Conservation (phyloP, 108 stramenopile genomes). For the Cyclotella sp. region DNA sequence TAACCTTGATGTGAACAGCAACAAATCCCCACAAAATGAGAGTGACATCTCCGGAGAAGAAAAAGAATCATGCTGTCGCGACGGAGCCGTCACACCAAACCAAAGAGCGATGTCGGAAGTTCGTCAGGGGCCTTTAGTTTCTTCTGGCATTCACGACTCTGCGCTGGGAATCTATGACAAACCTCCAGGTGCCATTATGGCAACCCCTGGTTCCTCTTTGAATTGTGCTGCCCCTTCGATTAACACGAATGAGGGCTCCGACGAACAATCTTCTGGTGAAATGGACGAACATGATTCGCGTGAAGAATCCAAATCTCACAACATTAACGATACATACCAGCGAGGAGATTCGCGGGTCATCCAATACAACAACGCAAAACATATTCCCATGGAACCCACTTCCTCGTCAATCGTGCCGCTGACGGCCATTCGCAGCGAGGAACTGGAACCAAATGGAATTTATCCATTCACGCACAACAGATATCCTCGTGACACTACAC, state of each 20-base stretch:
- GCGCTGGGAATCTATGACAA: neutral
- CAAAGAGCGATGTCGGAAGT: slow-evolving; percentile 20
- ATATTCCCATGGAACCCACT: too few species aligned
- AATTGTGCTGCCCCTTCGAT: neutral
- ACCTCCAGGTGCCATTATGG: neutral
- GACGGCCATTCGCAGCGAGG: too few species aligned
- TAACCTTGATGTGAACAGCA: neutral
- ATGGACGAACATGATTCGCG: too few species aligned
- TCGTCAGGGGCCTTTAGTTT: slow-evolving; percentile 14
- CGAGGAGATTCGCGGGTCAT: too few species aligned
- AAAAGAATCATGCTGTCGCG: slow-evolving; percentile 12
- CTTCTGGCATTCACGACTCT: slow-evolving; percentile 18
- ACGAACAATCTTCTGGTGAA: neutral
- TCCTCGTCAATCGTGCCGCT: too few species aligned
- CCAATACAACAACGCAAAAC: too few species aligned
- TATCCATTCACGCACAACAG: neutral
- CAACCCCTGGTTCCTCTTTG: neutral
- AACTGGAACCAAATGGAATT: neutral
- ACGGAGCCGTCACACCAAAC: slow-evolving; percentile 25
- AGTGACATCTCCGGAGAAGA: neutral
- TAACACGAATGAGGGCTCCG: neutral
- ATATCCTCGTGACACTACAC: neutral
- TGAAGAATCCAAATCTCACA: too few species aligned
- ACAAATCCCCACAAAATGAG: too few species aligned
- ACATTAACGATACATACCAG: too few species aligned